Evolutionary conservation across 1,139 yeast genomes (phyloP), one percentile per base, ranked within the genome.

Genomic region (Candida smagusa): DNA sequence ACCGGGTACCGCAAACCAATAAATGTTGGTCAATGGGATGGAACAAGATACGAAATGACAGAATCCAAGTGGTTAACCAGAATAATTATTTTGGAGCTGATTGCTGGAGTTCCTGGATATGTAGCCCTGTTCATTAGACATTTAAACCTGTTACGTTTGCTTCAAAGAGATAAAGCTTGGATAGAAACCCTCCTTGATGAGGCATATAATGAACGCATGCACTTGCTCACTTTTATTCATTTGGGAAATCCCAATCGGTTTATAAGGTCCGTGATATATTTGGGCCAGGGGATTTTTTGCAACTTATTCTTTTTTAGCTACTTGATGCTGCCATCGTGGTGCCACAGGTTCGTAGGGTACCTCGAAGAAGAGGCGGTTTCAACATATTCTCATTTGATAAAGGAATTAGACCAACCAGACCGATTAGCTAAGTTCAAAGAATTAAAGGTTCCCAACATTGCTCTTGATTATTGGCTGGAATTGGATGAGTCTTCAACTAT

Each of bases 81-180:
- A 39, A 64, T 75, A 42, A 76, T 84, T 29, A 82, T 84, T 52
- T 68, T 84, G 46, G 92, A 84, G 58, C 74, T 83, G 43, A 69
- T 84, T 41, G 92, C 92, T 7, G 90, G 88, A 9, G 86, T 84
- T 12, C 90, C 92, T 1, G 90, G 90, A 8, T 77, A 81, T 68
- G 85, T 81, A 29, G 92, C 87, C 9, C 82, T 84, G 1, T 81
- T 81, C 56, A 55, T 82, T 33, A 72, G 89, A 44, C 87, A 81
- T 52, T 65, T 82, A 48, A 80, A 79, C 48, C 74, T 85, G 2
- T 58, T 82, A 34, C 63, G 89, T 46, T 56, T 80, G 33, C 64
- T 82, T 47, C 70, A 72, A 48, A 65, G 90, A 43, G 92, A 84
- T 54, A 77, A 79, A 48, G 90, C 87, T 1, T 84, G 89, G 85